A percentile compares a stretch with the other conserved stretches of the same genome.
Evolutionary conservation across 1,284 basidiomycete species (phyloP).

Genomic region (Sanghuangporus sanghuang): DNA sequence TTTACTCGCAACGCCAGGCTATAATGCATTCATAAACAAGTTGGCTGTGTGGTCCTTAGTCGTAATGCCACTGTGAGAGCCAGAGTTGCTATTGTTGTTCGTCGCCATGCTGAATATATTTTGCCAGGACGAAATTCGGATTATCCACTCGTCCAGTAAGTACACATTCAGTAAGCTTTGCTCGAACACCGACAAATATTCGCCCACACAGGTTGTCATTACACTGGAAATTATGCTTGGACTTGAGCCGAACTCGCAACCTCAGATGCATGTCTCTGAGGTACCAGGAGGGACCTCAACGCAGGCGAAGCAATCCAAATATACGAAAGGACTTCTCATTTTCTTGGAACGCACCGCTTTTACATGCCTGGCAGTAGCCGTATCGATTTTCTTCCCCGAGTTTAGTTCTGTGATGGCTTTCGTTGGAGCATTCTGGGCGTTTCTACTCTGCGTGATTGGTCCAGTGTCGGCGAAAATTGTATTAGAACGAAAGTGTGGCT

Average conservation of each 20-base stretch:
- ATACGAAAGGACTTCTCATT: constrained; percentile 42
- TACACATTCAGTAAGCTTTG: constrained; percentile 11
- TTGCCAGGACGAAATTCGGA: constrained; percentile 77
- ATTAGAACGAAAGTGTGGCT: constrained; percentile 42
- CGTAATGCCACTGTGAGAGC: constrained; percentile 66
- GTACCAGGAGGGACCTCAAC: neutral
- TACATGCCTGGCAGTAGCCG: constrained; percentile 54
- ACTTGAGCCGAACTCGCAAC: constrained; percentile 41
- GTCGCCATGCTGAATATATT: constrained; percentile 2
- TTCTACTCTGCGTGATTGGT: constrained; percentile 78
- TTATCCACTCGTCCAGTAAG: constrained; percentile 78
- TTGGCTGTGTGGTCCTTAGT: constrained; percentile 89
- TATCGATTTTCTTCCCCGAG: constrained; percentile 78
- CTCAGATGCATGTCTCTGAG: constrained; percentile 12
- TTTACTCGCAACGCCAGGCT: constrained; percentile 71
- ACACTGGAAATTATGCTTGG: constrained; percentile 75
- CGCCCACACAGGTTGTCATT: constrained; percentile 57
- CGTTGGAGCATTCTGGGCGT: constrained; percentile 83
- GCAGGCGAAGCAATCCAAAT: constrained; percentile 21
- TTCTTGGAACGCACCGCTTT: constrained; percentile 57
- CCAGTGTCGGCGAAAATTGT: constrained; percentile 65
- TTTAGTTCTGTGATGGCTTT: constrained; percentile 91
- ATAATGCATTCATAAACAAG: constrained; percentile 70
- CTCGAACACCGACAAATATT: neutral
- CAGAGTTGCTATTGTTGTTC: neutral